A percentile compares a stretch with the other conserved stretches of the same genome.
These are phyloP conservation scores for Fomitopsis betulina DNA, from an alignment of 1,284 basidiomycete species.

Conservation along the genomic window DNA sequence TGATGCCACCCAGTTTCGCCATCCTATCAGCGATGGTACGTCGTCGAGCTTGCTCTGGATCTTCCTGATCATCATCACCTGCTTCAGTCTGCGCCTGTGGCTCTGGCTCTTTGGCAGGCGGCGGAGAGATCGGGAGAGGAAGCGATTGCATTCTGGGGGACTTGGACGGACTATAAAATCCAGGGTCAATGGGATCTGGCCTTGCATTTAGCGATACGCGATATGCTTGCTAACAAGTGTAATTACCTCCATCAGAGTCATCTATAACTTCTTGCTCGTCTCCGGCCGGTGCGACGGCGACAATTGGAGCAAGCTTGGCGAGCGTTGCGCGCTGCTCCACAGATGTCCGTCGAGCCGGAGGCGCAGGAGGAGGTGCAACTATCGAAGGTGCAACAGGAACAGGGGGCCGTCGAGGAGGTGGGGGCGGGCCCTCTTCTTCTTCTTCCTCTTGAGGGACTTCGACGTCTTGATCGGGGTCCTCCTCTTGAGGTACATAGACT, in stretches of 20 bases:
- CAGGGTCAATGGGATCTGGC: constrained; percentile 63
- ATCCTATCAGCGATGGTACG: constrained; percentile 73
- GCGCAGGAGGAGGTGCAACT: constrained; percentile 11
- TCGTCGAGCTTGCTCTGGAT: constrained; percentile 46
- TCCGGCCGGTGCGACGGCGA: background rate
- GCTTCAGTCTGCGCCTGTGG: constrained; percentile 12
- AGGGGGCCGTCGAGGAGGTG: constrained; percentile 11
- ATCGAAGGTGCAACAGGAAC: constrained; percentile 3
- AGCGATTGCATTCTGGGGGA: constrained; percentile 15
- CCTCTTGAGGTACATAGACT: background rate
- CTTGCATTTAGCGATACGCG: constrained; percentile 9
- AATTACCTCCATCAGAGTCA: constrained; percentile 59
- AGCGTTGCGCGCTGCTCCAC: background rate
- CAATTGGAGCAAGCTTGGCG: background rate
- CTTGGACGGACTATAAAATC: constrained; percentile 40
- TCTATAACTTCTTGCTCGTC: constrained; percentile 43
- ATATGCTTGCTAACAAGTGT: background rate
- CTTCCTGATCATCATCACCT: constrained; percentile 29
- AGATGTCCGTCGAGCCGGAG: constrained; percentile 3
- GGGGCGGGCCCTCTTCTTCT: constrained; percentile 10
- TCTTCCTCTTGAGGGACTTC: background rate
- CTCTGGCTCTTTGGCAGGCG: constrained; percentile 6
- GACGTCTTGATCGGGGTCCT: background rate
- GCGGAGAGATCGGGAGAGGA: constrained; percentile 10
- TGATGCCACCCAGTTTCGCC: constrained; percentile 72